These are phyloP conservation scores for Limnomonas spitsbergensis DNA, from an alignment of 139 green algal species.

Conservation along the genomic window DNA sequence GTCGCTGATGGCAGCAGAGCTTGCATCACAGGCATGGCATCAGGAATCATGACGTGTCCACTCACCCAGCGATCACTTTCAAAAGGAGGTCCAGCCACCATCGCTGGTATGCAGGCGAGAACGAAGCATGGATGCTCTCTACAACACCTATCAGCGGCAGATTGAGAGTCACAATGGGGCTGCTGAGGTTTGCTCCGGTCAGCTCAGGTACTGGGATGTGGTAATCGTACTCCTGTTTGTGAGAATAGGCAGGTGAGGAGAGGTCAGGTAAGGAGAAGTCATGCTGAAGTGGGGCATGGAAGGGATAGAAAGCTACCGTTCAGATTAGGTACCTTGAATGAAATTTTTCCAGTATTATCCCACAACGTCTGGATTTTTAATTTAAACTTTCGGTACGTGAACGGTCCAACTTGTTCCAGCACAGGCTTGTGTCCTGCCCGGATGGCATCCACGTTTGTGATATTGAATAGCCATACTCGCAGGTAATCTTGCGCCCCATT, in stretches of 20 bases:
- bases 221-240: constrained; percentile 32
- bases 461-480: constrained; percentile 15
- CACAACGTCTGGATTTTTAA: constrained; percentile 20
- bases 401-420: constrained; percentile 21
- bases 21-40: no score
- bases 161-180: constrained; percentile 26
- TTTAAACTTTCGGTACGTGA: constrained; percentile 24
- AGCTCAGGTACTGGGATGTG: constrained; percentile 21
- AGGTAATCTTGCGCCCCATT: constrained; percentile 5
- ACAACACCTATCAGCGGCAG: constrained; percentile 36
- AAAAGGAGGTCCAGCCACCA: constrained; percentile 10
- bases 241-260: no score
- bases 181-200: background rate
- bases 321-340: constrained; percentile 25
- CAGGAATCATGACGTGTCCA: no score
- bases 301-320: no score
- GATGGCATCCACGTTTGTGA: constrained; percentile 20
- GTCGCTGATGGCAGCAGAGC: no score
- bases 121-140: constrained; percentile 20
- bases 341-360: constrained; percentile 16
- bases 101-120: constrained; percentile 7
- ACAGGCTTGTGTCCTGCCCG: constrained; percentile 7
- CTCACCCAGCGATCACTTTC: background rate
- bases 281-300: no score
- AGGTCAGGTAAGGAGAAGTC: no score